Evolutionary conservation across 2,329 filamentous ascomycete species (phyloP).

Genomic region (Ploettnerulaceae sp.): DNA sequence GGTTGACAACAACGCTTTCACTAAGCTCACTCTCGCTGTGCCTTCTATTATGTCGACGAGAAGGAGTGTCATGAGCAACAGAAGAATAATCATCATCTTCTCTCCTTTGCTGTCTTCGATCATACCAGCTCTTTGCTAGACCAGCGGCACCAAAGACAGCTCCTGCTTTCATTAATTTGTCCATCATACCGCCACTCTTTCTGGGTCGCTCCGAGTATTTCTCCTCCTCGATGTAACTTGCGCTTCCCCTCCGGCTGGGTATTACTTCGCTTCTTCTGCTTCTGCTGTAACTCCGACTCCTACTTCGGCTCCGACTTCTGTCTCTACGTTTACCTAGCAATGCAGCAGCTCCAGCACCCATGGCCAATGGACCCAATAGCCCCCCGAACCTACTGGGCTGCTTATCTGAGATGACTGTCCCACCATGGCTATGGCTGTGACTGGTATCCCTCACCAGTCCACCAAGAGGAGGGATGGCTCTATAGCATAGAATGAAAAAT

Average conservation of each 20-base stretch:
- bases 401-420: constrained; percentile 46
- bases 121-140: constrained; percentile 54
- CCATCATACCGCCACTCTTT: constrained; percentile 53
- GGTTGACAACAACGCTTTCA: constrained; percentile 35
- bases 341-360: constrained; percentile 54
- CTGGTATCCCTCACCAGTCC: constrained; percentile 38
- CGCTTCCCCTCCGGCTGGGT: constrained; percentile 45
- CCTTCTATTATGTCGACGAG: constrained; percentile 39
- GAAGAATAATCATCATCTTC: constrained; percentile 57
- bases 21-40: constrained; percentile 40
- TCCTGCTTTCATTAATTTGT: constrained; percentile 54
- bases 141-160: constrained; percentile 59
- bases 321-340: constrained; percentile 38
- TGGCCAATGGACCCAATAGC: constrained; percentile 49
- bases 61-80: constrained; percentile 57
- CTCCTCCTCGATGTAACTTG: constrained; percentile 57
- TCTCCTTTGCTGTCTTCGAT: constrained; percentile 44
- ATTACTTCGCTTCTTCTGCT: constrained; percentile 42
- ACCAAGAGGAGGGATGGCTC: constrained; percentile 47
- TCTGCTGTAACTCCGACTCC: constrained; percentile 30
- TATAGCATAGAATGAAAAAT: constrained; percentile 78
- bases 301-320: constrained; percentile 21
- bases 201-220: constrained; percentile 46
- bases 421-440: constrained; percentile 31
- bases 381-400: constrained; percentile 42